Evolutionary conservation across 306 rosid genomes (phyloP), one percentile per base, ranked within the genome.

Genomic region (Psophocarpus tetragonolobus): DNA sequence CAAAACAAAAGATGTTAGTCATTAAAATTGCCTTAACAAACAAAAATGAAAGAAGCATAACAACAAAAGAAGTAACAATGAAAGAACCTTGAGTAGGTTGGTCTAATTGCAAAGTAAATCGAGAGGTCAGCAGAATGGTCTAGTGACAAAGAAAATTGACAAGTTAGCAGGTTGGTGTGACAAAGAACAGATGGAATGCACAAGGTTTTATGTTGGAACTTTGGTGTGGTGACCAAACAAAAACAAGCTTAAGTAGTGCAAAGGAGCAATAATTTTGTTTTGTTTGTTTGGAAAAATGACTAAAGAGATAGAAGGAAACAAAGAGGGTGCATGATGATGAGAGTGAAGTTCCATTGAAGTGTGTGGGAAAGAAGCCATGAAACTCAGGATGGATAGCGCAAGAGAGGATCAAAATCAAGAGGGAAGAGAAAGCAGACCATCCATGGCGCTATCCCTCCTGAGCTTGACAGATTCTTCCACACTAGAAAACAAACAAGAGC

Each of bases 361-460:
- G 81, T 80, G 92, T 82, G 1, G 1, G 39, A 58, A 0, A 87
- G 89, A 91, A 85, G 65, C 97, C 84, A 83, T 87, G 90, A 90
- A 91, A 88, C 97, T 85, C 97, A 91, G 92, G 94, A 91, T 91
- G 90, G 97, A 91, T 90, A 91, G 94, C 97, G 94, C 90, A 3
- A 84, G 5, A 67, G 78, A 69, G 72, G 71, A 65, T 80, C 82
- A 72, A 47, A 63, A 17, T 5, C 0, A 12, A 12, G 47, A 69
- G 24, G 71, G 6, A 29, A 20, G 13, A 27, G 27, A 35, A 30
- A 35, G 64, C 24, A 7, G 66, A 58, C 45, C 67, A 47, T 76
- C 87, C 58, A 74, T 68, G 94, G 94, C 92, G 97, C 97, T 91
- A 91, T 91, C 97, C 97, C 97, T 91, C 97, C 97, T 90, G 97